Base-by-base conservation (phyloP, 139 green algal species). In the Yamagishiella unicocca region DNA sequence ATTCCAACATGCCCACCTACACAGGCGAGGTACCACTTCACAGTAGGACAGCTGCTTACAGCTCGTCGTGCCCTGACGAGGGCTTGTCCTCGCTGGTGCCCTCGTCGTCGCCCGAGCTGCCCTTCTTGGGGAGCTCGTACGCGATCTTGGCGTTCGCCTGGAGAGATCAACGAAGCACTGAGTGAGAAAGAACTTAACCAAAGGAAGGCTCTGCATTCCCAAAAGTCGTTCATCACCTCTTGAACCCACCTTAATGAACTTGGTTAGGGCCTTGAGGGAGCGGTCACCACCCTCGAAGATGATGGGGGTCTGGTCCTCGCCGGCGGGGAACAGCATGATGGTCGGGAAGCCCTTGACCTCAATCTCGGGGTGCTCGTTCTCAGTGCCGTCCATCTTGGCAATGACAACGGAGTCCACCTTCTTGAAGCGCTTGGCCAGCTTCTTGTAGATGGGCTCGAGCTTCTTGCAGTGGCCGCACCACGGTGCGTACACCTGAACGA, bases 381-480 rank as follows among this genome's bases (percentile, higher is more conserved):
- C 92, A 58, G 93, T 96, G 89, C 93, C 94, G 78, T 97, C 94
- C 93, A 97, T 95, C 93, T 97, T 97, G 84, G 94, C 94, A 73
- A 97, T 95, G 4, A 97, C 89, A 42, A 90, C 76, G 73, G 91
- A 90, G 29, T 61, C 27, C 24, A 96, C 91, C 70, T 93, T 93
- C 50, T 90, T 92, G 86, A 98, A 98, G 50, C 92, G 88, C 91
- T 97, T 96, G 86, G 90, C 96, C 81, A 98, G 94, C 91, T 97
- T 96, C 90, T 96, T 92, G 91, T 96, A 98, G 42, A 94, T 92
- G 50, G 96, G 96, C 53, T 94, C 95, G 33, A 98, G 91, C 80
- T 87, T 58, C 92, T 98, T 96, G 95, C 96, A 98, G 94, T 97
- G 94, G n/a, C 95, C 94, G 89, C 96, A 98, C 96, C 95, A 98